A percentile compares a stretch with the other conserved stretches of the same genome.
Evolutionary conservation across 1,139 yeast genomes (phyloP).

Genomic region (Torulaspora pretoriensis): DNA sequence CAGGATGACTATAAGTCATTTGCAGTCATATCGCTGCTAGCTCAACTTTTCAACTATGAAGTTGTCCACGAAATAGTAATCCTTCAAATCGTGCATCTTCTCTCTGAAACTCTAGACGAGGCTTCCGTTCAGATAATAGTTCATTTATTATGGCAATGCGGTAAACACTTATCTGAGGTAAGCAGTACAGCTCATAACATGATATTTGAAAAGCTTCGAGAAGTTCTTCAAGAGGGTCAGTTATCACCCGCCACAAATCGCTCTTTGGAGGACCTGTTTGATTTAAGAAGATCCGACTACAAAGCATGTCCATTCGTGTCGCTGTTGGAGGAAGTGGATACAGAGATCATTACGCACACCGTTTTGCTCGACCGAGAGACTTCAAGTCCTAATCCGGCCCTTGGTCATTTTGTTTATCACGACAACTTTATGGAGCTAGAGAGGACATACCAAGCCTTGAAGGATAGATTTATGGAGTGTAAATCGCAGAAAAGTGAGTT

Average conservation of each 20-base stretch:
- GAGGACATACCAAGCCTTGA: conserved; percentile 40
- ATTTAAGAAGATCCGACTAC: conserved; percentile 48
- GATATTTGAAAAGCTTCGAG: conserved; percentile 59
- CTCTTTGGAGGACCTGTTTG: conserved; percentile 52
- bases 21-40: conserved; percentile 48
- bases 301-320: conserved; percentile 36
- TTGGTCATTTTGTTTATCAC: conserved; percentile 54
- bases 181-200: conserved; percentile 46
- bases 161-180: conserved; percentile 43
- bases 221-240: conserved; percentile 53
- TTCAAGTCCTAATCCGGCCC: conserved; percentile 44
- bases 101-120: conserved; percentile 52
- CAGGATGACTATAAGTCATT: conserved; percentile 46
- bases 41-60: conserved; percentile 60
- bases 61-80: conserved; percentile 62
- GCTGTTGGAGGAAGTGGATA: background rate
- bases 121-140: conserved; percentile 50
- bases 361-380: conserved; percentile 50
- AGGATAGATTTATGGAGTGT: conserved; percentile 2
- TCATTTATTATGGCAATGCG: conserved; percentile 43
- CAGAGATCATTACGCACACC: conserved; percentile 47
- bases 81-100: conserved; percentile 58
- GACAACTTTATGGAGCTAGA: conserved; percentile 51
- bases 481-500: conserved; percentile 4
- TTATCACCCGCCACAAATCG: conserved; percentile 45